Percentiles rank a stretch among this genome's conserved stretches.
phyloP scores from a whole-genome alignment of 805 yeast species.

The Yueomyces sinensis region DNA sequence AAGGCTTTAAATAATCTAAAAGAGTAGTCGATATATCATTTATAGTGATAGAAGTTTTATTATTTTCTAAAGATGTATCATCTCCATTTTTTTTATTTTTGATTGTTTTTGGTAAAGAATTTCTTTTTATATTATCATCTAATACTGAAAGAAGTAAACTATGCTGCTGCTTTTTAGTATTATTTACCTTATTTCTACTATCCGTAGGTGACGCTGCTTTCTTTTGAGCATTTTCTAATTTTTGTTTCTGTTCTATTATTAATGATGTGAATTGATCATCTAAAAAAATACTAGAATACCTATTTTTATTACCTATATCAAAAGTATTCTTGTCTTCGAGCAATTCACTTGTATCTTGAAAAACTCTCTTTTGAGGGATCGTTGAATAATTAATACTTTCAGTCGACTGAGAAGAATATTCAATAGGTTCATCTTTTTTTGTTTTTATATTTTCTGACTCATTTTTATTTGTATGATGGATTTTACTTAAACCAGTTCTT shows the following conservation, averaged over 20 bases:
- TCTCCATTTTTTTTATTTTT: too few relatives aligned
- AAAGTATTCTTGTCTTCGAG: not conserved
- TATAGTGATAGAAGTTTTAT: not conserved
- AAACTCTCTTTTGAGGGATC: constrained; percentile 12
- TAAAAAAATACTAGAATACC: constrained; percentile 1
- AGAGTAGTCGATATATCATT: not conserved
- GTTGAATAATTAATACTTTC: not conserved
- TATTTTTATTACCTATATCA: not conserved
- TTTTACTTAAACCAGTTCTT: too few relatives aligned
- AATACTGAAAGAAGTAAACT: not conserved
- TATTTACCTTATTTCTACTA: constrained; percentile 2
- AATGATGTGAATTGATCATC: constrained; percentile 12
- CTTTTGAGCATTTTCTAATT: too few relatives aligned
- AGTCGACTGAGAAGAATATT: too few relatives aligned
- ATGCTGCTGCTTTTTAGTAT: not conserved
- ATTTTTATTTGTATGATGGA: too few relatives aligned
- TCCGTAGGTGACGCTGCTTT: too few relatives aligned
- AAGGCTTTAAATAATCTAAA: too few relatives aligned
- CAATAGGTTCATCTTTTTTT: too few relatives aligned
- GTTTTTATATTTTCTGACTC: too few relatives aligned
- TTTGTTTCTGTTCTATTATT: too few relatives aligned
- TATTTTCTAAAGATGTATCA: not conserved
- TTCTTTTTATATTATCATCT: constrained; percentile 1
- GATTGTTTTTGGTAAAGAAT: not conserved
- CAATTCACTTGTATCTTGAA: not conserved